Percentiles rank a stretch among this genome's conserved stretches.
These are phyloP conservation scores for Coemansia sp. DNA, from an alignment of 192 early-diverging fungal genomes.

Conservation along the genomic window DNA sequence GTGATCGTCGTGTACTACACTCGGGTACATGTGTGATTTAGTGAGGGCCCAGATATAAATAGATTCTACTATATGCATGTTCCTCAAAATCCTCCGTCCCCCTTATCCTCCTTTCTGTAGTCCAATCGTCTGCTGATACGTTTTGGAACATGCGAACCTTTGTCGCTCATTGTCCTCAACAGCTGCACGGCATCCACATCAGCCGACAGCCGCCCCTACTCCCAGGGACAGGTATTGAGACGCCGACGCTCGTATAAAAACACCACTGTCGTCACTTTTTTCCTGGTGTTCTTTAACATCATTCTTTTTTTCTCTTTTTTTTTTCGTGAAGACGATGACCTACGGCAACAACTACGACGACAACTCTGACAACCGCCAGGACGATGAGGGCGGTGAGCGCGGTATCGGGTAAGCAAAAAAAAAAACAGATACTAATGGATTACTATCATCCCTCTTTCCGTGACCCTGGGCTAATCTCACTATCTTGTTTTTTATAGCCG, in stretches of 20 bases:
- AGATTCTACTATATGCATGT: not conserved
- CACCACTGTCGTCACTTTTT: not conserved
- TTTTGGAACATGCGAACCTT: not conserved
- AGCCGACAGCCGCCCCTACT: not conserved
- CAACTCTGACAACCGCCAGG: conserved; percentile 11
- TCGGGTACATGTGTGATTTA: not conserved
- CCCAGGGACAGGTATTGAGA: not conserved
- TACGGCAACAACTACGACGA: conserved; percentile 25
- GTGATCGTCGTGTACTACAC: conserved; percentile 22
- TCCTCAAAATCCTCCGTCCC: not conserved
- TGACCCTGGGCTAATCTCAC: too few relatives aligned
- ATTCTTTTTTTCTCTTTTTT: not conserved
- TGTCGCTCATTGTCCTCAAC: not conserved
- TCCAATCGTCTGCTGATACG: conserved; percentile 1
- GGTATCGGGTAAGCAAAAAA: conserved; percentile 27
- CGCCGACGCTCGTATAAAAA: not conserved
- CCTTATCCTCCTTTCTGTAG: not conserved
- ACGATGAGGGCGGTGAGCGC: conserved; percentile 23
- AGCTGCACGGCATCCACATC: not conserved
- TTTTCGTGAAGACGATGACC: conserved; percentile 5
- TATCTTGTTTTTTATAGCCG: conserved; percentile 12
- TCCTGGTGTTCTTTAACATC: not conserved
- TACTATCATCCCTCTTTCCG: not conserved
- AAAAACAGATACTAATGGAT: not conserved
- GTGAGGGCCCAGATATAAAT: not conserved